Evolutionary conservation across 2,329 filamentous ascomycete species (phyloP).

Genomic region (Hirsutella rhossiliensis): DNA sequence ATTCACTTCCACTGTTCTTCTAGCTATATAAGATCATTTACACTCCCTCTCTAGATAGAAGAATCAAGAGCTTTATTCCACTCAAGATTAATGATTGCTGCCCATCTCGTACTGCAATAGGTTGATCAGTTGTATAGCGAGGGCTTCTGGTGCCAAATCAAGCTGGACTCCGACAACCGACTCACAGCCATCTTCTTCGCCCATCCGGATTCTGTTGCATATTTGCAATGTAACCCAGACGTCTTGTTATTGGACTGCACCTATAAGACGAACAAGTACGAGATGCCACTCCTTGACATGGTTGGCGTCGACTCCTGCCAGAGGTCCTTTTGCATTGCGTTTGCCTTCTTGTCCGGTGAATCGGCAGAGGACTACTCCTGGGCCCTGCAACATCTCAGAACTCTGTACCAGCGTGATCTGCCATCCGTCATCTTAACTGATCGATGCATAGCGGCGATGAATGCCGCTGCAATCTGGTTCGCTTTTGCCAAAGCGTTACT

Average conservation of each 20-base stretch:
- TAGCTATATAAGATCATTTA: no score
- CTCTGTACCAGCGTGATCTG: neutral
- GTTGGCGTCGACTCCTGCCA: conserved; percentile 9
- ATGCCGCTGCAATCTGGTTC: conserved; percentile 6
- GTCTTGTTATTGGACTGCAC: conserved; percentile 8
- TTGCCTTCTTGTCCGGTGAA: conserved; percentile 9
- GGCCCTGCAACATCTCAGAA: conserved; percentile 11
- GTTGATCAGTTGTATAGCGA: no score
- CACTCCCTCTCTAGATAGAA: no score
- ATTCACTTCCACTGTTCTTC: no score
- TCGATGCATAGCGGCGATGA: conserved; percentile 6
- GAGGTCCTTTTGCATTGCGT: conserved; percentile 11
- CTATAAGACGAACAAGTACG: conserved; percentile 13
- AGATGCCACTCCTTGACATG: conserved; percentile 12
- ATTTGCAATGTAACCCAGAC: conserved; percentile 8
- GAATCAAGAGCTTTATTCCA: no score
- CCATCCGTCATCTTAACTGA: conserved; percentile 9
- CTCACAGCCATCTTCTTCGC: conserved; percentile 11
- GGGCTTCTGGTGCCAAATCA: conserved; percentile 7
- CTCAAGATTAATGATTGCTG: no score
- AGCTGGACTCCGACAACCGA: conserved; percentile 5
- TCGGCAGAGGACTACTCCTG: conserved; percentile 8
- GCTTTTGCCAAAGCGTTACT: conserved; percentile 3
- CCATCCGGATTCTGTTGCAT: conserved; percentile 8
- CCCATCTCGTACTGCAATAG: conserved; percentile 8